These are phyloP conservation scores for Striga asiatica DNA, from an alignment of 257 asterid genomes.

Conservation along the genomic window DNA sequence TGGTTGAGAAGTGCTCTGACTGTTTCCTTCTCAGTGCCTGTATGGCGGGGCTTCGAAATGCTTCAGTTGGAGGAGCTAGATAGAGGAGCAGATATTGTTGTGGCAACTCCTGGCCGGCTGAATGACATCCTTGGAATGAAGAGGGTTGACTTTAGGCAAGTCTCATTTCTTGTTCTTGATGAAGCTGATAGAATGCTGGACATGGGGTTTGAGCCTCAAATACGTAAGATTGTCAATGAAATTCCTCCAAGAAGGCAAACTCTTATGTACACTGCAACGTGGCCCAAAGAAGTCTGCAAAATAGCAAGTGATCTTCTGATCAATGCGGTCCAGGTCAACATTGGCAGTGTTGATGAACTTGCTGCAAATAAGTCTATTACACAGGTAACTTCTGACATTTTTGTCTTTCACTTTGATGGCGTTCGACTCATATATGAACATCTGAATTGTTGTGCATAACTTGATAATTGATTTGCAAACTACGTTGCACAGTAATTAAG, in stretches of 20 bases:
- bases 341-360: constrained; percentile 90
- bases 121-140: constrained; percentile 96
- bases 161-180: constrained; percentile 91
- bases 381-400: constrained; percentile 59
- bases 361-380: constrained; percentile 91
- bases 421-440: no score
- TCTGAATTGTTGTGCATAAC: no score
- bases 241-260: constrained; percentile 96
- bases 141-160: constrained; percentile 79
- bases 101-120: constrained; percentile 98
- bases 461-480: no score
- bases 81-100: constrained; percentile 85
- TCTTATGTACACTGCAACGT: constrained; percentile 96
- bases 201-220: constrained; percentile 99
- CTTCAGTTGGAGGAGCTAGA: constrained; percentile 79
- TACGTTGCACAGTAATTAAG: no score
- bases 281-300: constrained; percentile 95
- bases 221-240: constrained; percentile 86
- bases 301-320: constrained; percentile 85
- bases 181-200: constrained; percentile 99
- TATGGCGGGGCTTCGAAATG: constrained; percentile 97
- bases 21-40: constrained; percentile 54
- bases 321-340: constrained; percentile 86
- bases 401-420: not conserved
- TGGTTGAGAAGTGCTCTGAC: constrained; percentile 11